Evolutionary conservation across 2,329 filamentous ascomycete species (phyloP).

Genomic region (Penicillium brevicompactum): DNA sequence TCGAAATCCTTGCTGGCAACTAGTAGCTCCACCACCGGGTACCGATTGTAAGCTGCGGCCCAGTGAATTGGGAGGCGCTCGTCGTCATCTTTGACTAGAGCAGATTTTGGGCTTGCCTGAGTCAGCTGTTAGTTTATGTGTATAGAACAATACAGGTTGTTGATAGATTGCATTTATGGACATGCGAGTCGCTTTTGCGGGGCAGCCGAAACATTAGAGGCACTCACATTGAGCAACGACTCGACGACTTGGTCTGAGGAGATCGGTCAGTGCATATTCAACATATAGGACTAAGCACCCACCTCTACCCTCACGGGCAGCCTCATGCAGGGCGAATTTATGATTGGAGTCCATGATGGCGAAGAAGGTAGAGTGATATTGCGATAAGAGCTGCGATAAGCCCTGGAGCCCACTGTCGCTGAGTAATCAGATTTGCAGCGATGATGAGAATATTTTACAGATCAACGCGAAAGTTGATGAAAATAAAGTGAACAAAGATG

Average conservation of each 20-base stretch:
- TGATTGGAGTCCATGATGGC: constrained; percentile 45
- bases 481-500: background rate
- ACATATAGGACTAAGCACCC: constrained; percentile 31
- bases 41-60: constrained; percentile 82
- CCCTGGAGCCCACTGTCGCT: background rate
- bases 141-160: background rate
- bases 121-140: constrained; percentile 33
- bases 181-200: constrained; percentile 19
- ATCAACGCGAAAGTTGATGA: background rate
- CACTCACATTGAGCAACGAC: constrained; percentile 68
- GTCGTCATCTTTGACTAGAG: constrained; percentile 75
- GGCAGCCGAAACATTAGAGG: constrained; percentile 21
- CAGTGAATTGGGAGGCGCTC: constrained; percentile 91
- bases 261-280: constrained; percentile 25
- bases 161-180: background rate
- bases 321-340: constrained; percentile 81
- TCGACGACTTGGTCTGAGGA: constrained; percentile 68
- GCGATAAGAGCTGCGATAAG: constrained; percentile 31
- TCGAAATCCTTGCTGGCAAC: constrained; percentile 75
- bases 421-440: constrained; percentile 17
- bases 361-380: constrained; percentile 12
- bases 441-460: background rate
- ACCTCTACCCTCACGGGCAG: constrained; percentile 83
- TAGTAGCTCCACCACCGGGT: constrained; percentile 73
- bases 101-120: constrained; percentile 78